Conservation (phyloP, 345 rosid genomes). For the rapeseed (Brassica napus) region Da-Ae NC_063436.1:17621501-17622000, state of each 20-base stretch:
- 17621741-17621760: background rate
- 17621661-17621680: background rate
- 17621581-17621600: constrained; percentile 16
- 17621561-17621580: background rate
- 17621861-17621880: constrained; percentile 45
- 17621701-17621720: background rate
- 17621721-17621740: background rate
- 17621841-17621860: constrained; percentile 88
- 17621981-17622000: background rate
- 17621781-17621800: constrained; percentile 77
- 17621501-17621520: constrained; percentile 97
- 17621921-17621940: too few relatives aligned
- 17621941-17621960: too few relatives aligned
- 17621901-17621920: too few relatives aligned
- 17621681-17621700: background rate
- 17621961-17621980: too few relatives aligned
- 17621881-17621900: constrained; percentile 4
- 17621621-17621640: constrained; percentile 86
- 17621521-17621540: background rate
- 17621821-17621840: constrained; percentile 87
- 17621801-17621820: constrained; percentile 89
- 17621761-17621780: background rate
- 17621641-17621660: constrained; percentile 69
- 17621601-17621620: constrained; percentile 94
- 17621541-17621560: background rate